Percentiles rank a stretch among this genome's conserved stretches.
Conservation (phyloP, 208 protist species). For the Crithidia acanthocephali region DNA sequence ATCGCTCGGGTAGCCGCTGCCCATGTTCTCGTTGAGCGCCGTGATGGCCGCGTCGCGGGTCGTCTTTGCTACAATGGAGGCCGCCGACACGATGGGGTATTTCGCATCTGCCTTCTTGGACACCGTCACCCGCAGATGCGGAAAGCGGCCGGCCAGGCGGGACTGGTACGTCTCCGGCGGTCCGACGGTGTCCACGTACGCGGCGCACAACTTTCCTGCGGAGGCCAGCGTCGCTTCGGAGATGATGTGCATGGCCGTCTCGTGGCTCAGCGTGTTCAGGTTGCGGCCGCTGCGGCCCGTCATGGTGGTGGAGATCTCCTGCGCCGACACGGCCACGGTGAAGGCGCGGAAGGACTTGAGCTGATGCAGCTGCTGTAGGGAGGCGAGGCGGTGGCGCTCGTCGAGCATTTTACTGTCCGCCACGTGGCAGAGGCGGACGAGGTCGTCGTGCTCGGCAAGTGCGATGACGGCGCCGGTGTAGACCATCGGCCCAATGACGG, state of each 20-base stretch:
- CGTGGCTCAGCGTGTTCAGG: slow-evolving; percentile 91
- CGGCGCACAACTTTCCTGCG: slow-evolving; percentile 76
- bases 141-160: slow-evolving; percentile 79
- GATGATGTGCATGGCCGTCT: slow-evolving; percentile 86
- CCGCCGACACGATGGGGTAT: slow-evolving; percentile 93
- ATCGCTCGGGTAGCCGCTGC: slow-evolving; percentile 88
- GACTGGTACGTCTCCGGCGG: slow-evolving; percentile 83
- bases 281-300: slow-evolving; percentile 68
- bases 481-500: slow-evolving; percentile 95
- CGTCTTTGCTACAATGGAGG: slow-evolving; percentile 94
- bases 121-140: slow-evolving; percentile 86
- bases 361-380: slow-evolving; percentile 55
- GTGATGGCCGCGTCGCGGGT: slow-evolving; percentile 65
- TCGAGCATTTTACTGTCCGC: slow-evolving; percentile 90
- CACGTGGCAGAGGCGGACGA: slow-evolving; percentile 76
- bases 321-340: slow-evolving; percentile 60
- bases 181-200: slow-evolving; percentile 95
- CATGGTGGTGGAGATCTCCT: slow-evolving; percentile 83
- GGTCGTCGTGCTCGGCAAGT: slow-evolving; percentile 71
- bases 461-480: slow-evolving; percentile 89
- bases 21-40: slow-evolving; percentile 53
- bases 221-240: slow-evolving; percentile 68
- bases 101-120: slow-evolving; percentile 91
- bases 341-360: slow-evolving; percentile 73
- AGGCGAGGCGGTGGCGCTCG: slow-evolving; percentile 56